Conservation (phyloP, 768 basidiomycete species). For the Strobilomyces dryophilus region DNA sequence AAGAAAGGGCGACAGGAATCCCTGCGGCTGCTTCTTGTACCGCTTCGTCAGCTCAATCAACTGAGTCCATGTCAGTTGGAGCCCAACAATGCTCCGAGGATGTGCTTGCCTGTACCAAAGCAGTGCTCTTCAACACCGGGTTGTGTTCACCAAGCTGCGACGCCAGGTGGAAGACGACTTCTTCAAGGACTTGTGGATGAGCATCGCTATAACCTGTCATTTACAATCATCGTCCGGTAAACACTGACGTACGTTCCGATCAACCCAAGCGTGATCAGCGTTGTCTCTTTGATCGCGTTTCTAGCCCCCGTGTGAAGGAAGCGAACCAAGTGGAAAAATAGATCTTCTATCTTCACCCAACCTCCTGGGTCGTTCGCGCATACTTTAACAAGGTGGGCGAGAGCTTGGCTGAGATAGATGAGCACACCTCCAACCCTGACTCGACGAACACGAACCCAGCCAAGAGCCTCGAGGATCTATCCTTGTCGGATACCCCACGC, state of each 20-base stretch:
- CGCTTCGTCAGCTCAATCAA: slow-evolving; percentile 53
- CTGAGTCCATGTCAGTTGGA: slow-evolving; percentile 34
- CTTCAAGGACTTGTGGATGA: slow-evolving; percentile 51
- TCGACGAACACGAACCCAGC: slow-evolving; percentile 53
- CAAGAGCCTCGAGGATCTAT: slow-evolving; percentile 57
- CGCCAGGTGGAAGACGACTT: slow-evolving; percentile 58
- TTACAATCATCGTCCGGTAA: background rate
- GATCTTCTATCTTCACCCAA: slow-evolving; percentile 33
- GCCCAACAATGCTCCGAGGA: background rate
- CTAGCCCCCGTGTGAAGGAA: slow-evolving; percentile 42
- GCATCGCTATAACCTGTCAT: slow-evolving; percentile 37
- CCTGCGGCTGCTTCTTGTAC: slow-evolving; percentile 59
- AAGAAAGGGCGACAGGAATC: slow-evolving; percentile 66
- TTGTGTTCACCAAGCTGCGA: slow-evolving; percentile 65
- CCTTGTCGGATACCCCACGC: slow-evolving; percentile 47
- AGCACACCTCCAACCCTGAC: background rate
- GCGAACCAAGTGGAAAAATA: slow-evolving; percentile 46
- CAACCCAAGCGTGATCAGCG: slow-evolving; percentile 55
- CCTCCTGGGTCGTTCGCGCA: slow-evolving; percentile 35
- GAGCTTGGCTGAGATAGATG: slow-evolving; percentile 33
- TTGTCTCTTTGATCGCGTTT: slow-evolving; percentile 55
- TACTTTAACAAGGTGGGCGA: slow-evolving; percentile 45
- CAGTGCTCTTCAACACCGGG: slow-evolving; percentile 63
- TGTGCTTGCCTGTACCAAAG: slow-evolving; percentile 57
- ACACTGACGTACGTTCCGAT: slow-evolving; percentile 40